Percentiles rank a stretch among this genome's conserved stretches.
Conservation (phyloP, 2,329 filamentous ascomycete species). For the Endothia cerciana region DNA sequence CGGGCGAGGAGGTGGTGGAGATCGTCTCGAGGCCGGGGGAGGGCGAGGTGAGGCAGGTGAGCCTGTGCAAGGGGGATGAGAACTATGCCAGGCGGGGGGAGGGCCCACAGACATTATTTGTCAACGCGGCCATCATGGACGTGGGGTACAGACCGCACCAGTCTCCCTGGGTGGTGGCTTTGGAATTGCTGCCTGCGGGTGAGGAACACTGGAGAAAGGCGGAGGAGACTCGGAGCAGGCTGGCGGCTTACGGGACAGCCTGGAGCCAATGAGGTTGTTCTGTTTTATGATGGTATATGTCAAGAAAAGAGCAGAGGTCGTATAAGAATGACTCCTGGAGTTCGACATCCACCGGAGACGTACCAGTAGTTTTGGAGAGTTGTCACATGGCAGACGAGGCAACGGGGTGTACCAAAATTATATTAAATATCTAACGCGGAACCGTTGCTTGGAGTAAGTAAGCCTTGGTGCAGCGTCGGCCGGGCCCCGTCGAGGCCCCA, state of each 20-base stretch:
- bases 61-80: conserved; percentile 44
- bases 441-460: neutral
- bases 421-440: neutral
- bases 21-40: neutral
- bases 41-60: conserved; percentile 36
- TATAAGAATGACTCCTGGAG: no score
- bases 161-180: conserved; percentile 56
- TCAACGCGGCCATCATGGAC: conserved; percentile 62
- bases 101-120: conserved; percentile 58
- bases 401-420: neutral
- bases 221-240: conserved; percentile 10
- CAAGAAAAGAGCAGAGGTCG: neutral
- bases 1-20: conserved; percentile 7
- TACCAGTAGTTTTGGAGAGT: neutral
- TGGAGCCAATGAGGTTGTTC: neutral
- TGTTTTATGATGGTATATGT: neutral
- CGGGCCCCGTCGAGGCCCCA: neutral
- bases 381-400: neutral
- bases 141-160: conserved; percentile 47
- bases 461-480: neutral
- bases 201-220: conserved; percentile 23
- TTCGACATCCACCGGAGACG: no score
- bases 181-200: conserved; percentile 44
- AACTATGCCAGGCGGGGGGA: conserved; percentile 33
- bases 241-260: neutral